Conservation (phyloP, 768 basidiomycete genomes). For the Floccularia luteovirens region DNA sequence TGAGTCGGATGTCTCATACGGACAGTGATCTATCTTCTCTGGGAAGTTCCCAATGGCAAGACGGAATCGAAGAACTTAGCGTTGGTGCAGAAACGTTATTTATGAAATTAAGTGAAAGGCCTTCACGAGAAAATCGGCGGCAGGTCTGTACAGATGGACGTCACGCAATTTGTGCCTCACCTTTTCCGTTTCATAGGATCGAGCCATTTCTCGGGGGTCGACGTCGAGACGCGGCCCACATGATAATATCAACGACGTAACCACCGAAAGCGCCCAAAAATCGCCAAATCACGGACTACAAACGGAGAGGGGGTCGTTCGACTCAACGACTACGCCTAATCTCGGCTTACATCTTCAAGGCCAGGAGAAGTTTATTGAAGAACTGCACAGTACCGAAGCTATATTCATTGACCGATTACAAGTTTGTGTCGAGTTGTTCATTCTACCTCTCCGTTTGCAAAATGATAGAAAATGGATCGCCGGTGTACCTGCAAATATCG, state of each 20-base stretch:
- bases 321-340: too few relatives aligned
- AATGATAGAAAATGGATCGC: slow-evolving; percentile 71
- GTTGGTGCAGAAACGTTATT: slow-evolving; percentile 43
- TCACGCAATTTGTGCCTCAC: too few relatives aligned
- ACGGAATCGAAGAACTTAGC: slow-evolving; percentile 30
- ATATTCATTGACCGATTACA: slow-evolving; percentile 60
- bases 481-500: slow-evolving; percentile 66
- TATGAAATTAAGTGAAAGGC: slow-evolving; percentile 23
- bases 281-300: too few relatives aligned
- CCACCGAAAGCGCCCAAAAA: too few relatives aligned
- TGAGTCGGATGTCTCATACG: slow-evolving; percentile 21
- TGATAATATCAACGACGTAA: too few relatives aligned
- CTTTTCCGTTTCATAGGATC: too few relatives aligned
- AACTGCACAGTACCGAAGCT: slow-evolving; percentile 63
- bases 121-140: slow-evolving; percentile 10
- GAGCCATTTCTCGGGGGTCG: too few relatives aligned
- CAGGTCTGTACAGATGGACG: too few relatives aligned
- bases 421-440: slow-evolving; percentile 62
- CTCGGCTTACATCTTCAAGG: too few relatives aligned
- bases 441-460: slow-evolving; percentile 69
- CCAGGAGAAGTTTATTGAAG: slow-evolving; percentile 18
- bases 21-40: slow-evolving; percentile 44
- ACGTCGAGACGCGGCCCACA: too few relatives aligned
- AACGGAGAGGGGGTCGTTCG: too few relatives aligned
- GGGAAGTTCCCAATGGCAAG: slow-evolving; percentile 30